Evolutionary conservation across 2,329 filamentous ascomycete genomes (phyloP).

Genomic region (Claviceps sp.): DNA sequence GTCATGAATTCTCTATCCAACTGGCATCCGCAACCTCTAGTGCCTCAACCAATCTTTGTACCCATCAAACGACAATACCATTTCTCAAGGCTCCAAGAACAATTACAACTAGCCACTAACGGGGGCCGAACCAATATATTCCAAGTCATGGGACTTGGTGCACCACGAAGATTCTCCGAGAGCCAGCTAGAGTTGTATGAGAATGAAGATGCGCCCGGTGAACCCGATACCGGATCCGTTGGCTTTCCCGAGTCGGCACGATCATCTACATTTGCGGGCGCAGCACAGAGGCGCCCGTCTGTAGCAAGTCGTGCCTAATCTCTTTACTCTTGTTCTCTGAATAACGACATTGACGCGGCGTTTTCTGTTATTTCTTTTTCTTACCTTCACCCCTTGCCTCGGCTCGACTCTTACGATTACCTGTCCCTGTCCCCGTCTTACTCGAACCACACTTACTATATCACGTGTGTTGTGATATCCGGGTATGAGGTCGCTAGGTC

Average conservation of each 20-base stretch:
- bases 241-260: slow-evolving; percentile 24
- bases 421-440: neutral
- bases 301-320: slow-evolving; percentile 32
- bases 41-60: slow-evolving; percentile 48
- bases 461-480: neutral
- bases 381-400: neutral
- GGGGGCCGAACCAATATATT: slow-evolving; percentile 54
- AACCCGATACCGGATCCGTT: slow-evolving; percentile 34
- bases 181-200: slow-evolving; percentile 33
- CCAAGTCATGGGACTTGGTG: slow-evolving; percentile 42
- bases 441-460: neutral
- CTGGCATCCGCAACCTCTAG: slow-evolving; percentile 66
- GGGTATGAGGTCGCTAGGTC: too few species aligned
- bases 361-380: neutral
- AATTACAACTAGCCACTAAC: slow-evolving; percentile 53
- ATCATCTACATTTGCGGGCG: slow-evolving; percentile 33
- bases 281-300: slow-evolving; percentile 30
- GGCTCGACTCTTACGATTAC: neutral
- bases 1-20: slow-evolving; percentile 72
- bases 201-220: slow-evolving; percentile 44
- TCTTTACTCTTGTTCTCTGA: neutral
- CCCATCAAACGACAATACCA: slow-evolving; percentile 52
- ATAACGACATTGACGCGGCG: neutral
- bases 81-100: slow-evolving; percentile 48
- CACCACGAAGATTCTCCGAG: slow-evolving; percentile 36